Evolutionary conservation across 1,284 basidiomycete species (phyloP).

Genomic region (Vanrija sp.): DNA sequence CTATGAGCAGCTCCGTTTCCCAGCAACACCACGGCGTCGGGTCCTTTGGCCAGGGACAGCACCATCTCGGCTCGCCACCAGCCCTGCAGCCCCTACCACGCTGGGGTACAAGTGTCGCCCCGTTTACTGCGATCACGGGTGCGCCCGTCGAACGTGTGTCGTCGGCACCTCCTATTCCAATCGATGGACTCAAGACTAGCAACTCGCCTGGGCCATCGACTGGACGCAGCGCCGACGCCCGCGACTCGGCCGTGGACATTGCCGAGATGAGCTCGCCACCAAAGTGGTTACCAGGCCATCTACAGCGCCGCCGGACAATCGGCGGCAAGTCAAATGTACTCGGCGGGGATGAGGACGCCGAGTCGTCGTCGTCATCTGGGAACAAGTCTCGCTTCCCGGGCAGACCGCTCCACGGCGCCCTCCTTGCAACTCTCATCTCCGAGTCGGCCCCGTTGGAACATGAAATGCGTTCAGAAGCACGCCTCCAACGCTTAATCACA

Average conservation of each 20-base stretch:
- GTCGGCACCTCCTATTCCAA: constrained; percentile 29
- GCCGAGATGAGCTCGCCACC: neutral
- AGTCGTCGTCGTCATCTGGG: neutral
- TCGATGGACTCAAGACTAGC: constrained; percentile 34
- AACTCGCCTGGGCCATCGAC: constrained; percentile 23
- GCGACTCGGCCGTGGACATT: neutral
- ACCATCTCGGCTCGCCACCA: too few species aligned
- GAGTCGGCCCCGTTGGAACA: constrained; percentile 42
- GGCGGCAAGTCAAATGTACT: neutral
- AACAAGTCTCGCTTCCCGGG: constrained; percentile 21
- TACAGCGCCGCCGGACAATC: neutral
- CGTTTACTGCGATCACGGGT: constrained; percentile 13
- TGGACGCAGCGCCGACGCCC: neutral
- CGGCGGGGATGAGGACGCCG: constrained; percentile 12
- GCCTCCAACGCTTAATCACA: constrained; percentile 35
- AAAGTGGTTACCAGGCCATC: neutral
- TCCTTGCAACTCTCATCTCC: constrained; percentile 44
- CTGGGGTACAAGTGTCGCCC: constrained; percentile 14
- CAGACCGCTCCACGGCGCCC: constrained; percentile 35
- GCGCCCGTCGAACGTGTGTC: constrained; percentile 20
- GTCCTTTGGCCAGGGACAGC: constrained; percentile 4
- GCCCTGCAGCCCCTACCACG: constrained; percentile 20
- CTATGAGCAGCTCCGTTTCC: too few species aligned
- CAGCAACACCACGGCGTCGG: too few species aligned
- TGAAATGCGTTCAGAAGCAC: constrained; percentile 46